phyloP scores from a whole-genome alignment of 352 stramenopile species.

The Pythium graminicola region DNA sequence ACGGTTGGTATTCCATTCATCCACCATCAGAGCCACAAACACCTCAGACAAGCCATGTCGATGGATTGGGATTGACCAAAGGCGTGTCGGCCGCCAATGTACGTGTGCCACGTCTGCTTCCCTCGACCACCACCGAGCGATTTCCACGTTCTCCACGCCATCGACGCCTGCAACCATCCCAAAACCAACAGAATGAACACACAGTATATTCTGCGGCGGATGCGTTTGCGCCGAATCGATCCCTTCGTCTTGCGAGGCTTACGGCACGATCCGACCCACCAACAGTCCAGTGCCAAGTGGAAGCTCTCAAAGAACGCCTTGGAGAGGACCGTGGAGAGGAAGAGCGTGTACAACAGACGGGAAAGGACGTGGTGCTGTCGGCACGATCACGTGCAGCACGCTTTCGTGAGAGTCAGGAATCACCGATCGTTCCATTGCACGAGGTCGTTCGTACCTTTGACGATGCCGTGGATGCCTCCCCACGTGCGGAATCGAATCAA shows the following conservation, averaged over 20 bases:
- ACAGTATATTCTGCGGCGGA: conserved; percentile 15
- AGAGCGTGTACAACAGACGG: background rate
- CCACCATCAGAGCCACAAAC: background rate
- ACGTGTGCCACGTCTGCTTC: conserved; percentile 3
- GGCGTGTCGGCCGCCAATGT: conserved; percentile 8
- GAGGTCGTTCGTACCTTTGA: conserved; percentile 49
- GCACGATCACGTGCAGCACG: conserved; percentile 4
- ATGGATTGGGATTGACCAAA: conserved; percentile 17
- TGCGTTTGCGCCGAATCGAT: conserved; percentile 38
- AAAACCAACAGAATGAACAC: background rate
- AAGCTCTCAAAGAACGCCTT: too few relatives aligned
- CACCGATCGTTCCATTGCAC: conserved; percentile 32
- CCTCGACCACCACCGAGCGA: too few relatives aligned
- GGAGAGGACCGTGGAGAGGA: too few relatives aligned
- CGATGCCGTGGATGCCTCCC: conserved; percentile 43
- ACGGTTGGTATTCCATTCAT: conserved; percentile 34
- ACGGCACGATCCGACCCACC: background rate
- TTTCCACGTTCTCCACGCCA: conserved; percentile 11
- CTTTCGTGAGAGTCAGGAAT: background rate
- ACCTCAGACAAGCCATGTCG: background rate
- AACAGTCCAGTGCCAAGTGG: background rate
- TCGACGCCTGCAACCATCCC: conserved; percentile 16
- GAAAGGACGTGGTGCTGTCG: background rate
- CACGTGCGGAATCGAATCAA: conserved; percentile 46
- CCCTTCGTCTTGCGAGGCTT: conserved; percentile 28